Evolutionary conservation across 768 basidiomycete genomes (phyloP).

Genomic region (Mycena venus): DNA sequence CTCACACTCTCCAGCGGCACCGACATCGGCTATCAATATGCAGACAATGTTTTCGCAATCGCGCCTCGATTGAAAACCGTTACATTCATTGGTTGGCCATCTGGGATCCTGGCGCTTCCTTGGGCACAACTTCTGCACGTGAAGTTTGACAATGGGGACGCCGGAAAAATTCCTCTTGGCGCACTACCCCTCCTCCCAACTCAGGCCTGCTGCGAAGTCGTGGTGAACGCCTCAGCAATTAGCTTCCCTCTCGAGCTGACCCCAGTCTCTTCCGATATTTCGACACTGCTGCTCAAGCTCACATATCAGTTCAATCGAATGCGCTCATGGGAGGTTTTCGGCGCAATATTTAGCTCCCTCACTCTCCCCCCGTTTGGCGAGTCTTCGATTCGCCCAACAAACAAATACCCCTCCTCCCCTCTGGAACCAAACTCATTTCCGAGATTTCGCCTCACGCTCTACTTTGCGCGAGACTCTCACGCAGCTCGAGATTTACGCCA

Average conservation of each 20-base stretch:
- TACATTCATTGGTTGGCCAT: not conserved
- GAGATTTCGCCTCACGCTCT: not conserved
- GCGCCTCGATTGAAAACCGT: constrained; percentile 2
- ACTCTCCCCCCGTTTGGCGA: not conserved
- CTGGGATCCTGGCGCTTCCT: not conserved
- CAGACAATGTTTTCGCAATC: not conserved
- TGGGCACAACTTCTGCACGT: not conserved
- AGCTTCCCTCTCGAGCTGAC: not conserved
- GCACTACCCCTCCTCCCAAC: not conserved
- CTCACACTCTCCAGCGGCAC: not conserved
- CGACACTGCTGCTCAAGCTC: not conserved
- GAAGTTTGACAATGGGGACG: not conserved
- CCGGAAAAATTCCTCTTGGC: not conserved
- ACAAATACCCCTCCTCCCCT: not conserved
- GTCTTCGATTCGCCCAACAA: not conserved
- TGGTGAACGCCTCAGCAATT: not conserved
- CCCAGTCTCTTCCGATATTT: not conserved
- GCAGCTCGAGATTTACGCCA: not conserved
- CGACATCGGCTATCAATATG: not conserved
- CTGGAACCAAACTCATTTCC: not conserved
- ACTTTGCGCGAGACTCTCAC: not conserved
- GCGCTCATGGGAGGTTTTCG: not conserved
- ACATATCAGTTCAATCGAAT: no score
- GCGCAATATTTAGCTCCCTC: not conserved
- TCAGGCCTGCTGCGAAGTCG: not conserved